A percentile compares a stretch with the other conserved stretches of the same genome.
Evolutionary conservation across 176 grass and related monocot species (phyloP).

Genomic region (Eremochloa ophiuroides): DNA sequence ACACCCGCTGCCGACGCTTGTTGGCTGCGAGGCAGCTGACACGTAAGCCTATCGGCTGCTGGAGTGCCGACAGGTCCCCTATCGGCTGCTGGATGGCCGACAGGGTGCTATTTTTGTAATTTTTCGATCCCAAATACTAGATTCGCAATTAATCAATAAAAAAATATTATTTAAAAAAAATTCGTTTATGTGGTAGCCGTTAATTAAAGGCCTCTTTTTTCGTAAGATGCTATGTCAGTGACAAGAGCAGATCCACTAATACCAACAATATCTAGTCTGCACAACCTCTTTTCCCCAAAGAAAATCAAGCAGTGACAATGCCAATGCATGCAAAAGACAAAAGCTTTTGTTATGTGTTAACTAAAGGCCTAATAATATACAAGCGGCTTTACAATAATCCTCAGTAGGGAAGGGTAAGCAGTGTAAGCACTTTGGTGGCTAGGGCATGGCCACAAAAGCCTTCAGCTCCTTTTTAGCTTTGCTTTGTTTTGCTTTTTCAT

Average conservation of each 20-base stretch:
- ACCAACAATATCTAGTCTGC: background rate
- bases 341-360: background rate
- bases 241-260: background rate
- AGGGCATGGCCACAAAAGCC: background rate
- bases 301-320: background rate
- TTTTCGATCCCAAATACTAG: no score
- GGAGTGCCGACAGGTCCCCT: no score
- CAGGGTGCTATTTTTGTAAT: no score
- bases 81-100: no score
- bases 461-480: background rate
- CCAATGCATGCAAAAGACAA: background rate
- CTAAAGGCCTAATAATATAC: background rate
- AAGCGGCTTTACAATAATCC: background rate
- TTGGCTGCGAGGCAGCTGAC: no score
- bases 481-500: background rate
- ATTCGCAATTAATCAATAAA: no score
- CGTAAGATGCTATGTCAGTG: background rate
- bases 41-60: no score
- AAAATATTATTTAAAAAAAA: no score
- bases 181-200: no score
- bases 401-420: background rate
- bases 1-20: no score
- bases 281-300: background rate
- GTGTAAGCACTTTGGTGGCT: background rate
- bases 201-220: background rate